Percentiles rank a stretch among this genome's conserved stretches.
These are phyloP conservation scores for Luffa aegyptiaca DNA, from an alignment of 306 rosid species.

Conservation along the genomic window DNA sequence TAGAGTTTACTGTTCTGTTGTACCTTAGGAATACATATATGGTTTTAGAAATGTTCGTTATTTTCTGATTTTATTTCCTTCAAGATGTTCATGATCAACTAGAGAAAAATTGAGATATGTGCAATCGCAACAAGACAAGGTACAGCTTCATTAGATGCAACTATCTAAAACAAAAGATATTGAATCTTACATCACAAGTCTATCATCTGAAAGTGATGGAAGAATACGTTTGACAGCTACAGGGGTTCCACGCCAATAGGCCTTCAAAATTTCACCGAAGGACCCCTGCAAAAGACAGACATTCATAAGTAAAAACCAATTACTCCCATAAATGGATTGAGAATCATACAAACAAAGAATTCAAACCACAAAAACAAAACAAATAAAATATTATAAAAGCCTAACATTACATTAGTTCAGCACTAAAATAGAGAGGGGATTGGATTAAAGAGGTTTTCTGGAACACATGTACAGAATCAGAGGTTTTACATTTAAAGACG, in stretches of 20 bases:
- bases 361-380: neutral
- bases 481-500: neutral
- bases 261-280: slow-evolving; percentile 82
- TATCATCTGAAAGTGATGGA: slow-evolving; percentile 83
- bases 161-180: slow-evolving; percentile 7
- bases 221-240: slow-evolving; percentile 87
- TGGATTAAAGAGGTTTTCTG: neutral
- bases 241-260: slow-evolving; percentile 90
- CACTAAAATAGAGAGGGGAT: neutral
- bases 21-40: neutral
- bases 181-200: slow-evolving; percentile 80
- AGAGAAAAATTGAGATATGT: neutral
- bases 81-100: neutral
- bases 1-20: neutral
- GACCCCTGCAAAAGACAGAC: slow-evolving; percentile 53
- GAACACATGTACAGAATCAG: neutral
- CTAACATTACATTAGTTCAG: neutral
- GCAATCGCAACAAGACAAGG: neutral
- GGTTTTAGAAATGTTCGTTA: neutral
- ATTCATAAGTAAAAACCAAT: neutral
- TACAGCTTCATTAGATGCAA: neutral
- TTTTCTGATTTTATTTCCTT: neutral
- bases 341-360: slow-evolving; percentile 2
- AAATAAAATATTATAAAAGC: neutral
- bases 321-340: neutral